Evolutionary conservation across 495 filamentous ascomycete genomes (phyloP), one percentile per base, ranked within the genome.

Genomic region (Aspergillus affinis): DNA sequence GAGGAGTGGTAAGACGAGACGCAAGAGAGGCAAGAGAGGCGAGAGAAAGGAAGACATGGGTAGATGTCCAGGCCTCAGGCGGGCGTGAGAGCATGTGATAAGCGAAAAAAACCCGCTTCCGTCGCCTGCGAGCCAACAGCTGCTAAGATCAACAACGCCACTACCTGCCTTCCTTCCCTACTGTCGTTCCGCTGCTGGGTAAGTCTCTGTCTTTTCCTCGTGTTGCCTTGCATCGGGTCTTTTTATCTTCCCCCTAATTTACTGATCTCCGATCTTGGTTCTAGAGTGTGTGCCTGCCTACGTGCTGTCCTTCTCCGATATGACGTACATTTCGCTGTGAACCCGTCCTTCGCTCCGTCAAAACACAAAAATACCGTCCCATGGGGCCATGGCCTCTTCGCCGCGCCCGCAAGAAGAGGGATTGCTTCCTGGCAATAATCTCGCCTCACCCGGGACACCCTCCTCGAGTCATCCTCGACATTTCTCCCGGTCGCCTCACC

Each of bases 401-500:
- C 68, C 62, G 65, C 67, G 66, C 61, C 72, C 71, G 61, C 69
- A 70, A 56, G 77, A 80, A 62, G 64, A 72, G 54, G 64, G 68
- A 59, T 63, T 56, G 57, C 50, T 63, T 61, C 59, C 62, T 32
- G 65, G 64, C 60, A 69, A 54, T 27, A 67, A 57, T 52, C 65
- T 65, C 32, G 61, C 68, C 57, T 63, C 59, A 51, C 60, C 65
- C 46, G 72, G 70, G 48, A 41, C 62, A 13, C 61, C 63, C 19
- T 51, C 63, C 45, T 36, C 58, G 6, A 69, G 73, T 44, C 50
- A 67, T 46, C 65, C 84, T 59, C 80, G 84, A 68, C 71, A 78
- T 36, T 79, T 85, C 49, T 88, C 86, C 54, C 87, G 89, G 66
- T 91, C 90, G 46, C 89, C 90, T 45, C 89, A 92, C 74, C 90